Evolutionary conservation across 2,329 filamentous ascomycete species (phyloP), one percentile per base, ranked within the genome.

Genomic region (Didymella pinodella): DNA sequence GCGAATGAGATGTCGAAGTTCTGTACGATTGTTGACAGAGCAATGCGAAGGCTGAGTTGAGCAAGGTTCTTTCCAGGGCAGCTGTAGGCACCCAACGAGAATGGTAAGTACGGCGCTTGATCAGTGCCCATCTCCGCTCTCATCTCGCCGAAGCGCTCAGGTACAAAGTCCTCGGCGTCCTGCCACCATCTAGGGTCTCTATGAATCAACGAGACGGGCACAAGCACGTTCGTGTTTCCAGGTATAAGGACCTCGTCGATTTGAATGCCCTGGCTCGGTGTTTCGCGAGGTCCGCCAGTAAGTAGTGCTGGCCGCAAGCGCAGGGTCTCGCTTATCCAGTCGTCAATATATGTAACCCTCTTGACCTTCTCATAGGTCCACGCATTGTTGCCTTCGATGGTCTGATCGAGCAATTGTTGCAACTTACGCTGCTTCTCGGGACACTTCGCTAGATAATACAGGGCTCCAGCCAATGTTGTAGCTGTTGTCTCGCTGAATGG

Each of bases 21-120:
- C 34, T 62, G 53, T 6, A 61, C 62, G 22, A 71, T 65, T 4
- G 55, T 40, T 7, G 61, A 64, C 2, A 71, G 31, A 26, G 64
- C 51, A 29, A 53, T 64, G 6, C 68, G 59, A 26, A 69, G 52
- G 44, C 60, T 65, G 32, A 66, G 18, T 14, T 62, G 56, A 14
- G 66, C 68, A 16, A 71, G 54, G 7, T 61, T 66, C 34, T 68
- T 67, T 1, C 67, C 67, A 10, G 65, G 59, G 48, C 67, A 71
- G 26, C 43, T 59, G 46, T 65, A 63, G 4, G 55, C 53, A 7
- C 63, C 58, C 16, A 60, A 18, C 5, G 55, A 61, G 34, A 67
- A 69, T 0, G 65, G 62, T 25, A 65, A 16, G 36, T 57, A 69
- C n/a, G 36, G 36, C 36, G 36, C 36, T 40, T 40, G n/a, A 20